Base-by-base conservation (phyloP, 768 basidiomycete species). In the Strobilomyces dryophilus region DNA sequence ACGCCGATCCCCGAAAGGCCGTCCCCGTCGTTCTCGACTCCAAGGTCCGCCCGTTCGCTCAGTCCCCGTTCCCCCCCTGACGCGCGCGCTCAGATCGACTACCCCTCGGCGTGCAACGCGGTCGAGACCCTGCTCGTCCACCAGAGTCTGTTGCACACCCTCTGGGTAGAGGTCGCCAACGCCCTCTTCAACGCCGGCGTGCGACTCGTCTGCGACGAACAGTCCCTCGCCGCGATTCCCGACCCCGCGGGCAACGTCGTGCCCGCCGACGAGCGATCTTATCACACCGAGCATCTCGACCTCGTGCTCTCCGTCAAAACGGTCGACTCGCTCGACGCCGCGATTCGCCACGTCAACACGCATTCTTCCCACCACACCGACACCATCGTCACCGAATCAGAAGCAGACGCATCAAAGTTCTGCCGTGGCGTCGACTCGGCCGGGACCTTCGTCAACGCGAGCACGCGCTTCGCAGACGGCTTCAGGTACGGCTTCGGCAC, bases 281-380 rank as follows among this genome's bases (percentile, higher is more conserved):
- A 93, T 74, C 74, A 75, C 18, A 95, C 86, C 26, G 97, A 99
- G 67, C 92, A 95, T 71, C 85, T 98, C 62, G 81, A 84, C 39
- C 81, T 93, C 43, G 88, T 82, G 31, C 76, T 98, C 48, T 89
- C 95, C 32, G 88, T 99, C 64, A 76, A 82, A 58, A 69, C 83
- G 10, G 79, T 94, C 35, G 77, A 85, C 26, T 89, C 87, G 5
- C 78, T 95, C 45, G 62, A 76, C 34, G 74, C 75, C 26, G 95
- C 97, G 5, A 87, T 98, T 55, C 67, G 79, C 53, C 92, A 91
- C 74, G 95, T 98, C 75, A 98, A 98, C 72, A 69, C 79, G 11
- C 90, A 98, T 65, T 92, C 90, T 0, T 95, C 94, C 8, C 92
- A 95, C 64, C 97, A 99, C 70, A 98, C 95, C 32, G 97, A 98